Percentiles rank a stretch among this genome's conserved stretches.
These are phyloP conservation scores for Blastobotrys petasosporus DNA, from an alignment of 1,139 yeast species.

Conservation along the genomic window DNA sequence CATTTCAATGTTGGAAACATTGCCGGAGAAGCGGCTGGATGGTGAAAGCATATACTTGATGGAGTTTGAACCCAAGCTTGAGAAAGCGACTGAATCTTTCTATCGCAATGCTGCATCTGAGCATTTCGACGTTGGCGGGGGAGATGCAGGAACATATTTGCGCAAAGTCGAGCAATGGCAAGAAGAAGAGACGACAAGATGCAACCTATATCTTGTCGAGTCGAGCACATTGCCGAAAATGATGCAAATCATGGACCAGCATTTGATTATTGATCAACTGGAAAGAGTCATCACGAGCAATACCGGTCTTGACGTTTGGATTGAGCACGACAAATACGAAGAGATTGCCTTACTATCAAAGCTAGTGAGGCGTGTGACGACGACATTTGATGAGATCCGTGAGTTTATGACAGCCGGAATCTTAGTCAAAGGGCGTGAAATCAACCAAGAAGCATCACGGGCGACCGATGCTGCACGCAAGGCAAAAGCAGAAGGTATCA, in stretches of 20 bases:
- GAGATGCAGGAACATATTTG: slow-evolving; percentile 51
- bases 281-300: slow-evolving; percentile 46
- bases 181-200: slow-evolving; percentile 53
- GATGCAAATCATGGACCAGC: slow-evolving; percentile 51
- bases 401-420: slow-evolving; percentile 47
- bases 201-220: slow-evolving; percentile 50
- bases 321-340: slow-evolving; percentile 37
- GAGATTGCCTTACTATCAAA: slow-evolving; percentile 45
- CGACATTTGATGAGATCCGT: slow-evolving; percentile 46
- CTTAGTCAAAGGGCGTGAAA: slow-evolving; percentile 38
- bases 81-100: slow-evolving; percentile 50
- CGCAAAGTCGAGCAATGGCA: slow-evolving; percentile 48
- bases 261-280: slow-evolving; percentile 56
- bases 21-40: slow-evolving; percentile 37
- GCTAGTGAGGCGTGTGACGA: slow-evolving; percentile 50
- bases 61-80: slow-evolving; percentile 61
- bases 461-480: slow-evolving; percentile 20
- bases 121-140: slow-evolving; percentile 34
- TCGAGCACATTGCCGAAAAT: slow-evolving; percentile 48
- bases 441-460: slow-evolving; percentile 27
- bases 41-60: slow-evolving; percentile 49
- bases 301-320: slow-evolving; percentile 54
- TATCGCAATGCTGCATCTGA: slow-evolving; percentile 47
- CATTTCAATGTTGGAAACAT: slow-evolving; percentile 66
- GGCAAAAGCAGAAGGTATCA: slow-evolving; percentile 23